Evolutionary conservation across 768 basidiomycete species (phyloP), one percentile per base, ranked within the genome.

Genomic region (Tylopilus rubrobrunneus): DNA sequence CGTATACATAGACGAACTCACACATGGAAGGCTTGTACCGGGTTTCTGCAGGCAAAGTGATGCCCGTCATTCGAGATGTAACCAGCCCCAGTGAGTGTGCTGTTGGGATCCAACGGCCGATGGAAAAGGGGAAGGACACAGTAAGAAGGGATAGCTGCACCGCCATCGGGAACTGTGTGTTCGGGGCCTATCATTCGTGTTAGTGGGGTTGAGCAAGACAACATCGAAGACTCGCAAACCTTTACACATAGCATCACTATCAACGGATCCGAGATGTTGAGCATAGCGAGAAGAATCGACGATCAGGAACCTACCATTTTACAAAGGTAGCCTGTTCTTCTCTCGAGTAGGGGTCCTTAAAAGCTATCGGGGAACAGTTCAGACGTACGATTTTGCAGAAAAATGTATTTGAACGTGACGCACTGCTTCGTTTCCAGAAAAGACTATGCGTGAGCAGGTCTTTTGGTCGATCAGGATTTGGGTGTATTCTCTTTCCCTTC

Each of bases 271-370:
- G 42, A 52, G 34, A 14, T 4, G 0, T 44, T 6, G 7, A 21
- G 49, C 39, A n/a, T 21, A 5, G 7, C 23, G 5, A 43, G 39
- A 28, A 29, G 23, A 2, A 42, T 31, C 7, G 1, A 1, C 2
- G n/a, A 36, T 23, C 0, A 8, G 4, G 39, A 55, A 63, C 75
- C 44, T 60, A 80, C 80, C 84, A 85, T 63, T 79, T 78, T 0
- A 70, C 67, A 60, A 84, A 85, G 45, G 76, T 74, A 1, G 71
- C 48, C 58, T 79, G 78, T 47, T 84, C 81, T 39, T 83, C 81
- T n/a, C 72, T 73, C 21, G 81, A 76, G 54, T 85, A 85, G 0
- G 83, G 83, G 61, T 85, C 83, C 72, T 77, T 82, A 70, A 84
- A 85, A 10, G 78, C 83, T 83, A 41, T 19, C 7, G 34, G 31